phyloP scores from a whole-genome alignment of 371 early-diverging fungal species.

The Rhizopus arrhizus region DNA sequence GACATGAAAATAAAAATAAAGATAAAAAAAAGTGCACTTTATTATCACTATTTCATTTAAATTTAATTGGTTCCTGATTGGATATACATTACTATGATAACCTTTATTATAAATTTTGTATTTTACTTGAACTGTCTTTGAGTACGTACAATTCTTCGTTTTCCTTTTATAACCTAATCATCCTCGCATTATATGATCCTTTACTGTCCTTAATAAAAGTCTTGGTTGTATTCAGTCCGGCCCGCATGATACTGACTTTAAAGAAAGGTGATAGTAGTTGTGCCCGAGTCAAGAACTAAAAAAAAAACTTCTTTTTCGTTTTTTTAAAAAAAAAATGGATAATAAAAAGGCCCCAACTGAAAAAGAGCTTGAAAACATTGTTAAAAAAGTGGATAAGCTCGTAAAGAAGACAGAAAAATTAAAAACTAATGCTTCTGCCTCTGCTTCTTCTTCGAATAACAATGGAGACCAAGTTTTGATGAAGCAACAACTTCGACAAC shows the following conservation, averaged over 20 bases:
- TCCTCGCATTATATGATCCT: too few species aligned
- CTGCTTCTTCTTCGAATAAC: conserved; percentile 2
- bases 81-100: too few species aligned
- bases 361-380: conserved; percentile 36
- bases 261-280: too few species aligned
- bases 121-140: too few species aligned
- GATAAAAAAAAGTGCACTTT: neutral
- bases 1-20: neutral
- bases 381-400: conserved; percentile 30
- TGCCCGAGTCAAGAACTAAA: neutral
- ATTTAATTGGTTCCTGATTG: neutral
- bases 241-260: too few species aligned
- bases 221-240: too few species aligned
- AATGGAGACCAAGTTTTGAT: conserved; percentile 22
- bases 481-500: conserved; percentile 35
- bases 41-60: neutral
- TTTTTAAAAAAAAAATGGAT: conserved; percentile 5
- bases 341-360: conserved; percentile 28
- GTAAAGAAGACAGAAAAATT: conserved; percentile 17
- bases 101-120: too few species aligned
- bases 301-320: conserved; percentile 7
- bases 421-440: conserved; percentile 14
- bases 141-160: too few species aligned
- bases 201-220: too few species aligned
- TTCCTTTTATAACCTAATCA: too few species aligned